phyloP scores from a whole-genome alignment of 179 eudicot genomes.

The Sideroxylon spinosum region DNA sequence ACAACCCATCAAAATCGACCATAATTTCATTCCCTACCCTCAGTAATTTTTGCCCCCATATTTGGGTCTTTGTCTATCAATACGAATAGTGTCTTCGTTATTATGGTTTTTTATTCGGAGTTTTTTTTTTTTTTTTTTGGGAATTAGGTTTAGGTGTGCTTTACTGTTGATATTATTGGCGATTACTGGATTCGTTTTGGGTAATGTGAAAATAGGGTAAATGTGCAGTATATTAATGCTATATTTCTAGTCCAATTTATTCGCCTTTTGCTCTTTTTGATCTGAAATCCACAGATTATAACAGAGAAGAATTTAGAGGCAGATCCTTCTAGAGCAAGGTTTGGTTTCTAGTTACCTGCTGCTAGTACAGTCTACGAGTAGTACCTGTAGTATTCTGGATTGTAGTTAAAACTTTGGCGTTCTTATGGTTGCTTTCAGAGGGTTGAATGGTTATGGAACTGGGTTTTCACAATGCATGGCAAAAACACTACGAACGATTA shows the following conservation, averaged over 20 bases:
- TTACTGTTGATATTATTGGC: background rate
- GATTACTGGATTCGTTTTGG: background rate
- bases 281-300: background rate
- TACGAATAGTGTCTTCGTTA: background rate
- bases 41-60: constrained; percentile 4
- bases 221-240: background rate
- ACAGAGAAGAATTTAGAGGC: background rate
- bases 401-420: background rate
- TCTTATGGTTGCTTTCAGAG: background rate
- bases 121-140: background rate
- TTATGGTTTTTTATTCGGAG: background rate
- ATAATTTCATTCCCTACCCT: background rate
- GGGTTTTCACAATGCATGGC: background rate
- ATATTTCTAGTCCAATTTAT: background rate
- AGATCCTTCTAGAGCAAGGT: constrained; percentile 8
- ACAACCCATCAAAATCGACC: constrained; percentile 2
- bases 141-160: background rate
- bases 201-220: background rate
- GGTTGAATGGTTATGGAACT: background rate
- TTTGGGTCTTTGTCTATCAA: background rate
- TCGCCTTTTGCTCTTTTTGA: background rate
- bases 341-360: background rate
- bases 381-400: background rate
- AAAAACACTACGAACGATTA: background rate
- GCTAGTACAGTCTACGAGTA: constrained; percentile 2